Percentiles rank a stretch among this genome's conserved stretches.
These are phyloP conservation scores for Auricularia cornea DNA, from an alignment of 768 basidiomycete species.

Conservation along the genomic window DNA sequence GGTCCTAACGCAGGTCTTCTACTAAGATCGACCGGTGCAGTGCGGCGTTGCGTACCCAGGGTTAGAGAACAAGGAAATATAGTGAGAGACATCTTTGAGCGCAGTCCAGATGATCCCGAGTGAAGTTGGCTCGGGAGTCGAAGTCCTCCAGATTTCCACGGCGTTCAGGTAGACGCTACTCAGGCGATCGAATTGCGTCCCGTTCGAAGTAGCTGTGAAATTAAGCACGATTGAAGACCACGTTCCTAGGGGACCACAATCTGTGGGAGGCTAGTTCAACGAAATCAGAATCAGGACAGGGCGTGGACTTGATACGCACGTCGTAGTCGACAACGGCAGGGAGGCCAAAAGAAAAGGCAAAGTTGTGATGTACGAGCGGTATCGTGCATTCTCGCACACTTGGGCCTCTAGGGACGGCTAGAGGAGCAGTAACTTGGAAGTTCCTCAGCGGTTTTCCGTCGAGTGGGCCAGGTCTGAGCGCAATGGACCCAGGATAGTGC, in stretches of 20 bases:
- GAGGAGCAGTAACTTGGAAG: constrained; percentile 3
- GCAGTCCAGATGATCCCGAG: constrained; percentile 7
- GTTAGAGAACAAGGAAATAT: constrained; percentile 4
- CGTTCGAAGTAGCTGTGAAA: neutral
- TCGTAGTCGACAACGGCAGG: constrained; percentile 3
- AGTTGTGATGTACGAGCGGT: constrained; percentile 1
- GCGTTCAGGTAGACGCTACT: neutral
- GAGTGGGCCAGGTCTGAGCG: too few species aligned
- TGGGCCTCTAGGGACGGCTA: neutral
- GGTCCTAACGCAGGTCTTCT: neutral
- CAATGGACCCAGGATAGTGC: too few species aligned
- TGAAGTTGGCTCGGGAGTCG: constrained; percentile 8
- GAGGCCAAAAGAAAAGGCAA: constrained; percentile 7
- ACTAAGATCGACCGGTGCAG: neutral
- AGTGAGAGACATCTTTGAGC: constrained; percentile 7
- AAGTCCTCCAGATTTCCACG: constrained; percentile 8
- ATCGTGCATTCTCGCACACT: neutral
- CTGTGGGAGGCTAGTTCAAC: constrained; percentile 5
- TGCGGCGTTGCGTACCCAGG: neutral
- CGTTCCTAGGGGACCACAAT: constrained; percentile 4
- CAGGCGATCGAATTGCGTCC: constrained; percentile 7
- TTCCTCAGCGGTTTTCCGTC: constrained; percentile 1
- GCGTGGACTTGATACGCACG: too few species aligned
- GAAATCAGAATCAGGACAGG: too few species aligned
- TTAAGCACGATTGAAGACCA: constrained; percentile 7